Base-by-base conservation (phyloP, 2,329 filamentous ascomycete species). In the Hypoxylon sp. region DNA sequence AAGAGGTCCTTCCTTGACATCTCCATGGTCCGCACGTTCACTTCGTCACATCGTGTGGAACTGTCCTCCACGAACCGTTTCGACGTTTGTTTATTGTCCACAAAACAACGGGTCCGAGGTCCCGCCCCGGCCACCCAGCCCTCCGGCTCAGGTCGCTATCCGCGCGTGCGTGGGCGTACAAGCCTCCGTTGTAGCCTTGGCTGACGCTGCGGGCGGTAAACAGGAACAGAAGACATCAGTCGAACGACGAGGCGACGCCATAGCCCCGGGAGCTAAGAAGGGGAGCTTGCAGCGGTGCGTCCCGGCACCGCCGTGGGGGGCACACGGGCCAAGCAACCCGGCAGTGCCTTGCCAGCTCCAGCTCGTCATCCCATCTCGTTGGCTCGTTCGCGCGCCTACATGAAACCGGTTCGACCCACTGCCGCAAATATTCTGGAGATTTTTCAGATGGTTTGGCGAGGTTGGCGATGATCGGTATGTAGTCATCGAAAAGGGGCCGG, bases 361-460 rank as follows among this genome's bases (percentile, higher is more conserved):
- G 29, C 29, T 26, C 20, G 45, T 41, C 13, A 48, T 26, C 9
- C 29, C 40, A 13, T 20, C 42, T 55, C 37, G 51, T 58, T 62
- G 60, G 52, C 45, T 35, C 24, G 33, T 33, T n/a, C 29, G 18
- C 21, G 27, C 21, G 20, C 33, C 57, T 27, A 53, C 47, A 58
- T 61, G 57, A 60, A 63, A 63, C 60, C 54, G 60, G 58, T 17
- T 54, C 54, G 60, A 47, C 47, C 56, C 53, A 63, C 47, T n/a
- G 51, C 27, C 23, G 31, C 41, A 42, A 43, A 41, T 31, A 27
- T 46, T 53, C n/a, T 50, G 24, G 8, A 50, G 35, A 20, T 40
- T 51, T 15, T n/a, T n/a, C n/a, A n/a, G n/a, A n/a, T n/a, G n/a
- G n/a, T n/a, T n/a, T n/a, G n/a, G 26, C 48, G 38, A 17, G 48